Base-by-base conservation (phyloP, 345 rosid genomes). In the Brassica cretica region DNA sequence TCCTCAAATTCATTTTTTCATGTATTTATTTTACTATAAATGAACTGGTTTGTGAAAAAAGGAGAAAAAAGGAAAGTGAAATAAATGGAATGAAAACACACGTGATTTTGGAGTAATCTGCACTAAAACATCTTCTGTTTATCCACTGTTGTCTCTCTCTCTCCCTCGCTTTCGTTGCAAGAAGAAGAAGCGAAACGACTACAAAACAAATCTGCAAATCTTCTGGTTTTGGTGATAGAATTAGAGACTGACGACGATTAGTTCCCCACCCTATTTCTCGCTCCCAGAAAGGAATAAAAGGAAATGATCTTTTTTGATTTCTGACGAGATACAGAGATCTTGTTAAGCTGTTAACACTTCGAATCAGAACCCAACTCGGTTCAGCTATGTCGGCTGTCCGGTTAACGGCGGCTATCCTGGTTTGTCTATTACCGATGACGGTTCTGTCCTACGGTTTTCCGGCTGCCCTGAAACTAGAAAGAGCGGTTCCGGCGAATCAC, bases 381-480 rank as follows among this genome's bases (percentile, higher is more conserved):
- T 4, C 51, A 71, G 72, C 46, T 78, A 78, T 75, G 79, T 46
- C 72, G 62, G 30, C 72, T 78, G 9, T 19, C 44, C 27, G 41
- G 1, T 32, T 44, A 1, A 4, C 59, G 82, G 14, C 70, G 27
- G 41, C 64, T 29, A 11, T 80, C 10, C 21, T 76, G 61, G 56
- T 68, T 71, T 62, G n/a, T 37, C 37, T 69, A 64, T 62, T 51
- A 4, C 74, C 82, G 5, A 72, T 46, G 70, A 75, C 68, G 64
- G 83, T 18, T 76, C 83, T 82, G 2, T 11, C 80, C 14, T 69
- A 80, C 49, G 86, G 82, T 53, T 86, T 95, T 8, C 96, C 97
- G 67, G 84, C 85, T 82, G 79, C 82, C 6, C 66, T 90, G 78
- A 80, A 66, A 74, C 85, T 90, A 12, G 89, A 90, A 85, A 84